Evolutionary conservation across 1,139 yeast genomes (phyloP), one percentile per base, ranked within the genome.

Genomic region (Blastobotrys buckinghamii): DNA sequence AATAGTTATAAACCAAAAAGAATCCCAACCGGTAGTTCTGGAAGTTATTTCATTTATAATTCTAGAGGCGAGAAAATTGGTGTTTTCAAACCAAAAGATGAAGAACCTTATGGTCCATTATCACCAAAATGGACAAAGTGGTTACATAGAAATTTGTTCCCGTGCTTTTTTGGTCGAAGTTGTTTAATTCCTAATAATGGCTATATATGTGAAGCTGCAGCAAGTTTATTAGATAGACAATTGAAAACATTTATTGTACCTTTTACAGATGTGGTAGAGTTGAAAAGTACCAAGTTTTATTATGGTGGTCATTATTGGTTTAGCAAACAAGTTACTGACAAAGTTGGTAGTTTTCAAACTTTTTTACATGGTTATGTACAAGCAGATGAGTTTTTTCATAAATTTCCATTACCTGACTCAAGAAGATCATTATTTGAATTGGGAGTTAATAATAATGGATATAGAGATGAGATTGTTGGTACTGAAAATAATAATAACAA

Each of bases 101-200:
- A 84, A 63, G 90, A 84, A 56, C 92, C 90, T 0, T 84, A 84
- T 59, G 92, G 90, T 0, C 87, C 89, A 0, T 61, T 84, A 47
- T 80, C 85, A 6, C 90, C 90, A 0, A 84, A 84, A 62, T 82
- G 90, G 89, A 78, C 86, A 1, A 84, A 84, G 65, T 84, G 90
- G 90, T 63, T 82, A 8, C 90, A 84, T 61, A 66, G 90, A 53
- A 84, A 83, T 29, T 74, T 83, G 54, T 84, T 83, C 52, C 90
- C 90, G 0, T 84, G 89, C 59, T 83, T 81, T 60, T 84, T 84
- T 65, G 90, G 92, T 2, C 64, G 92, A 49, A 77, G 84, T 35
- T 82, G 89, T 59, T 66, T 84, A 50, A 82, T 84, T 26, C 88
- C 88, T 0, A 84, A 84, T 60, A 71, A 81, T 43, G 90, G 88